These are phyloP conservation scores for Yamadazyma philogaea DNA, from an alignment of 805 yeast genomes.

Conservation along the genomic window DNA sequence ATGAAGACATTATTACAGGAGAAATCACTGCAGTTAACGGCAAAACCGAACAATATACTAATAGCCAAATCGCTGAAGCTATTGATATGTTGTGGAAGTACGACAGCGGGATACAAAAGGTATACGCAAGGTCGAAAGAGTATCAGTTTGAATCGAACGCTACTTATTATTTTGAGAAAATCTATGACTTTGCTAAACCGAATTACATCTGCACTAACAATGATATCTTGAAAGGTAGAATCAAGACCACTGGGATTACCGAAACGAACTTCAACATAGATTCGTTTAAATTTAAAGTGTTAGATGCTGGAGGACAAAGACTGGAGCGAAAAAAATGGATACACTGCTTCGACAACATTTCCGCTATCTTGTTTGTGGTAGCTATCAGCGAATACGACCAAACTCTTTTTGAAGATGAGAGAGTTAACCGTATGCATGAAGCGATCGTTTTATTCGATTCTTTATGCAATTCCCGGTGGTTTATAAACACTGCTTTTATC, in stretches of 20 bases:
- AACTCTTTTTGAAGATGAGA: constrained; percentile 81
- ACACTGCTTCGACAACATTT: constrained; percentile 87
- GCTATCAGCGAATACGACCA: constrained; percentile 94
- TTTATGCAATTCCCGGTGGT: constrained; percentile 82
- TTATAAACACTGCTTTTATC: constrained; percentile 80
- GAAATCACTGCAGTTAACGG: constrained; percentile 13
- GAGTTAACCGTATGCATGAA: constrained; percentile 89
- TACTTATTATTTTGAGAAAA: constrained; percentile 72
- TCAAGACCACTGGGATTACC: constrained; percentile 93
- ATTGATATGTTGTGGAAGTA: constrained; percentile 64
- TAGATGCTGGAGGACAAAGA: constrained; percentile 97
- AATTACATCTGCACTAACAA: constrained; percentile 69
- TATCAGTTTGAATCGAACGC: constrained; percentile 87
- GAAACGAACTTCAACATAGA: constrained; percentile 74
- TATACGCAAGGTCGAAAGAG: constrained; percentile 61
- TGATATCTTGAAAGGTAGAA: constrained; percentile 86
- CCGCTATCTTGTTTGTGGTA: constrained; percentile 81
- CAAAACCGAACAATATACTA: constrained; percentile 15
- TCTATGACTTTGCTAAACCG: constrained; percentile 60
- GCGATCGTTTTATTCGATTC: constrained; percentile 80
- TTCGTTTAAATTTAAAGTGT: constrained; percentile 63
- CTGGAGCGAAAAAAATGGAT: constrained; percentile 92
- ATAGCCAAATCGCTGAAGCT: constrained; percentile 67
- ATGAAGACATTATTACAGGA: neutral
- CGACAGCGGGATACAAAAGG: constrained; percentile 63